Conservation (phyloP, 306 rosid species). For the Aeschynomene evenia region DNA sequence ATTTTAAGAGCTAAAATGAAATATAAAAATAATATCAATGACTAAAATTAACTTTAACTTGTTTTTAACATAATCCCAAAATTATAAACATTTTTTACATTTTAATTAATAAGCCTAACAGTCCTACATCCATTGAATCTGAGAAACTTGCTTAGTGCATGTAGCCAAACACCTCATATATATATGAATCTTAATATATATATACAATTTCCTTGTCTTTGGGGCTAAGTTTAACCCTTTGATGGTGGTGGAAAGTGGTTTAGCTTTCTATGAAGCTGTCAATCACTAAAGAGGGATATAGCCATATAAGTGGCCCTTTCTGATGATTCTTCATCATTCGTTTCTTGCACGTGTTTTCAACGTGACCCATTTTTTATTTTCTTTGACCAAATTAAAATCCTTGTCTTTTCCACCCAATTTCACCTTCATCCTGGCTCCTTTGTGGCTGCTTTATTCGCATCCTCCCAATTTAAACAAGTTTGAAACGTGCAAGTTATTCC, state of each 20-base stretch:
- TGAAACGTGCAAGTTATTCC: constrained; percentile 30
- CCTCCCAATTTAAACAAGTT: constrained; percentile 11
- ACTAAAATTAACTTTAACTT: too few relatives aligned
- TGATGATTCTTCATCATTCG: background rate
- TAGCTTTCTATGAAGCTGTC: background rate
- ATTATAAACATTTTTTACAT: too few relatives aligned
- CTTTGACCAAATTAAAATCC: background rate
- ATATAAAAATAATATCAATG: too few relatives aligned
- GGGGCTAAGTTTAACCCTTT: background rate
- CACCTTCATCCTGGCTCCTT: background rate
- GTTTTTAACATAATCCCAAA: background rate
- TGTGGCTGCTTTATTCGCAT: background rate
- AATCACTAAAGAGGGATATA: background rate
- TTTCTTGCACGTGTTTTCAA: constrained; percentile 16
- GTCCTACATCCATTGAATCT: background rate
- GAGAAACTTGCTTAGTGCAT: background rate
- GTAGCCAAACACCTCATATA: background rate
- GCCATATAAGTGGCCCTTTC: background rate
- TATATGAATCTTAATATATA: background rate
- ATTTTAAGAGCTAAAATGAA: too few relatives aligned
- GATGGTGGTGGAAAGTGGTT: background rate
- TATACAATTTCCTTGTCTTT: background rate
- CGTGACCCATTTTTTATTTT: background rate
- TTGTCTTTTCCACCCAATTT: background rate
- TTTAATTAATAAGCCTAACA: background rate